Conservation (phyloP, 2,329 filamentous ascomycete species). For the Verticillium tricorpus region DNA sequence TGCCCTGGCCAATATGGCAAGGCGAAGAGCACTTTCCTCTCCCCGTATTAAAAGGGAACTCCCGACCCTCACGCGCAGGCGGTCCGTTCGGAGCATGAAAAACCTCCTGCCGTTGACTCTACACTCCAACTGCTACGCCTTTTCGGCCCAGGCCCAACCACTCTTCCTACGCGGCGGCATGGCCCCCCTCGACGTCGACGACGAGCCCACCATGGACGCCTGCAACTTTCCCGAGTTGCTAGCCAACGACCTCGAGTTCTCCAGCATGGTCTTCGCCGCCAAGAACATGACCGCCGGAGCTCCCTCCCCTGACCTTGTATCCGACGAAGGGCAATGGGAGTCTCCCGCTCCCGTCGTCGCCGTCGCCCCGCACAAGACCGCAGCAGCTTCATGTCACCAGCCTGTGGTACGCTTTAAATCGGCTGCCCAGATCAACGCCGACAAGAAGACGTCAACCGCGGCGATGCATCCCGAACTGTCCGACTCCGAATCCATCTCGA, state of each 20-base stretch:
- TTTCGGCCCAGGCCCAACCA: conserved; percentile 1
- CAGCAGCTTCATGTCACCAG: neutral
- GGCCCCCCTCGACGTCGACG: neutral
- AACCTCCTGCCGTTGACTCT: conserved; percentile 31
- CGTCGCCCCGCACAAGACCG: neutral
- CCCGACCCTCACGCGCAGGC: conserved; percentile 19
- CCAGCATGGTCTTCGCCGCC: conserved; percentile 40
- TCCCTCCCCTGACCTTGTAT: conserved; percentile 32
- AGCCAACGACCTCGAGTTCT: conserved; percentile 48
- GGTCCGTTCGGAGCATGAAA: conserved; percentile 35
- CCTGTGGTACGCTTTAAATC: neutral
- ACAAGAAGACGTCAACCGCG: conserved; percentile 7
- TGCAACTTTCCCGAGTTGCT: conserved; percentile 53
- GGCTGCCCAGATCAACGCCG: neutral
- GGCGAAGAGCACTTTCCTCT: conserved; percentile 10
- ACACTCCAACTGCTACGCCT: conserved; percentile 15
- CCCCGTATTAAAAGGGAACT: conserved; percentile 12
- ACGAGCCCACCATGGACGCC: conserved; percentile 23
- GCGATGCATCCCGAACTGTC: conserved; percentile 14
- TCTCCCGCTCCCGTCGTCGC: neutral
- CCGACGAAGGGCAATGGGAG: conserved; percentile 14
- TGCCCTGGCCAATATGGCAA: conserved; percentile 12
- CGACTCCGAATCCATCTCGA: conserved; percentile 23
- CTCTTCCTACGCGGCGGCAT: conserved; percentile 3
- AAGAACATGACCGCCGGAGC: conserved; percentile 49